These are phyloP conservation scores for Mycena sanguinolenta DNA, from an alignment of 768 basidiomycete species.

Conservation along the genomic window DNA sequence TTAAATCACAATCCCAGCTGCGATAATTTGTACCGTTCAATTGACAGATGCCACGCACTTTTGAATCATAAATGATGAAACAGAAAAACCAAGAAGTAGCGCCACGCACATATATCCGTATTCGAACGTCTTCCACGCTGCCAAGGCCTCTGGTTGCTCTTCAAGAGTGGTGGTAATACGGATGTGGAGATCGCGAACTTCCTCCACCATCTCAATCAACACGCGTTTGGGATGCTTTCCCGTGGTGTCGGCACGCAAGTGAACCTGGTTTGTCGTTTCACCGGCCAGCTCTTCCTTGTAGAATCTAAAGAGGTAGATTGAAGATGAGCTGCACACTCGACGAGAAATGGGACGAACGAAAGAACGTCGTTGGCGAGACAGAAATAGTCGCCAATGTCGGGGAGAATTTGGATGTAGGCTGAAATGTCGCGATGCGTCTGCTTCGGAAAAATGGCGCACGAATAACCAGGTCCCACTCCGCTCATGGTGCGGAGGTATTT, in stretches of 20 bases:
- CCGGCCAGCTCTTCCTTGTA: slow-evolving; percentile 42
- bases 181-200: slow-evolving; percentile 6
- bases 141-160: not conserved
- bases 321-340: not conserved
- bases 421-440: slow-evolving; percentile 26
- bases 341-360: slow-evolving; percentile 33
- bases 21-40: not conserved
- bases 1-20: not conserved
- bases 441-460: slow-evolving; percentile 38
- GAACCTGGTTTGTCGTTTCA: slow-evolving; percentile 38
- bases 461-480: slow-evolving; percentile 33
- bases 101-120: slow-evolving; percentile 3
- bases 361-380: slow-evolving; percentile 38
- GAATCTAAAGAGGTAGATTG: slow-evolving; percentile 23
- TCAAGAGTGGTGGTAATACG: not conserved
- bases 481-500: slow-evolving; percentile 41
- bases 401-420: slow-evolving; percentile 38
- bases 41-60: not conserved
- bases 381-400: slow-evolving; percentile 40
- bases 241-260: slow-evolving; percentile 32
- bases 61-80: not conserved
- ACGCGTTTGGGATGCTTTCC: slow-evolving; percentile 17
- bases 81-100: not conserved
- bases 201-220: slow-evolving; percentile 32
- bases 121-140: slow-evolving; percentile 3